Evolutionary conservation across 345 rosid genomes (phyloP), one percentile per base, ranked within the genome.

Genomic region (Kandelia obovata): DNA sequence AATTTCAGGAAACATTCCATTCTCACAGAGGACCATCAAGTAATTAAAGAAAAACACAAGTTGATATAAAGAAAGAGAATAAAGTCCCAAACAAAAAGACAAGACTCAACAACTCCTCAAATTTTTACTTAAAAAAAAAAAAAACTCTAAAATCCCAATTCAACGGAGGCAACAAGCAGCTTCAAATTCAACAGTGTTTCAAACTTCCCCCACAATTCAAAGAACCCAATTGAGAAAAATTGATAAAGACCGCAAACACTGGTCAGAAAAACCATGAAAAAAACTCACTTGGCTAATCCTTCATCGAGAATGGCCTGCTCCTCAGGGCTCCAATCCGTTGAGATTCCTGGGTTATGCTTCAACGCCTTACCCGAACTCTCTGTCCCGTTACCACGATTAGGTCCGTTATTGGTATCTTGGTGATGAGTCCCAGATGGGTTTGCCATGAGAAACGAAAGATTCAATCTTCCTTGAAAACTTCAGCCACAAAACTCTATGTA

Each of bases 291-390:
- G 31, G 62, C 65, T 21, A 86, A 68, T 26, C 81, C 84, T 4
- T 80, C 84, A 59, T 88, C 90, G 47, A 88, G 83, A 10, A 84
- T 64, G 26, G 75, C 69, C 70, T 86, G 90, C 75, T 88, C 92
- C 17, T 86, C 84, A 6, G 65, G 0, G 47, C 73, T 78, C 92
- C 92, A 88, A 43, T 88, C 87, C 47, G 70, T 32, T 47, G 90
- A 83, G 69, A 88, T 81, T 26, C 87, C 90, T 1, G 88, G 92
- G 69, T 86, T 88, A 67, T 88, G 90, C 82, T 73, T 79, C 83
- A 86, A 61, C 43, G 62, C 60, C 25, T 80, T 34, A 64, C 74
- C 71, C 64, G 74, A 64, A 65, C 69, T 76, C 13, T 79, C 87
- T 3, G 66, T 68, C 27, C 74, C 75, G 64, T 65, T 64, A 68